A percentile compares a stretch with the other conserved stretches of the same genome.
Evolutionary conservation across 139 green algal genomes (phyloP).

Genomic region (Micractinium sp.): DNA sequence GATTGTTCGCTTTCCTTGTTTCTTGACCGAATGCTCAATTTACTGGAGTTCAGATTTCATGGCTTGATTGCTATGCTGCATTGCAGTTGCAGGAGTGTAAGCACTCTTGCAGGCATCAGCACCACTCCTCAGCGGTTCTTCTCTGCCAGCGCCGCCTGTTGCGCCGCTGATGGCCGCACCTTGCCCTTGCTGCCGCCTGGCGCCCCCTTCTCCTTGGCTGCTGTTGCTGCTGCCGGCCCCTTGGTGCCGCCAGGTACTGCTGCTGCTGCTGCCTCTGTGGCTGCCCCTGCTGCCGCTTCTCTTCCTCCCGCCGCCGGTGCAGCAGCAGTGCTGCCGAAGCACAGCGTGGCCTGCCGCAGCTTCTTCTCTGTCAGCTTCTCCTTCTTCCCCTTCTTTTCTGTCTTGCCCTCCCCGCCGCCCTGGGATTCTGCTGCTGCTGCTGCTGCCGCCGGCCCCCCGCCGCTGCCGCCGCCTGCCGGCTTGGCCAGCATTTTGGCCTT

Average conservation of each 20-base stretch:
- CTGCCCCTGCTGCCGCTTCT: neutral
- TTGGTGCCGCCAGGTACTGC: neutral
- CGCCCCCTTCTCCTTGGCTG: neutral
- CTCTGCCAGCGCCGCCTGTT: neutral
- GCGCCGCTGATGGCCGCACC: neutral
- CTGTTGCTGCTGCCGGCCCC: neutral
- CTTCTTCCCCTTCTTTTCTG: slow-evolving; percentile 1
- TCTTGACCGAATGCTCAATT: too few relatives aligned
- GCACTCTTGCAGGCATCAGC: neutral
- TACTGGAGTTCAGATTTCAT: neutral
- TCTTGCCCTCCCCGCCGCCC: neutral
- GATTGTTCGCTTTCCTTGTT: neutral
- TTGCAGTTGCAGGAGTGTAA: neutral
- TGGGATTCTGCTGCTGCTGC: neutral
- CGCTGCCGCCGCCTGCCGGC: neutral
- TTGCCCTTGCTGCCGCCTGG: neutral
- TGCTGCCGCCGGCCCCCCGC: neutral
- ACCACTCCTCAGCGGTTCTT: neutral
- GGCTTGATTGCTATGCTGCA: neutral
- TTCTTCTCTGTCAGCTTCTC: slow-evolving; percentile 21
- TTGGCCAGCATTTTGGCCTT: slow-evolving; percentile 1
- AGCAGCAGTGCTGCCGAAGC: neutral
- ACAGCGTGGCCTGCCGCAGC: slow-evolving; percentile 13
- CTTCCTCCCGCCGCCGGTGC: neutral
- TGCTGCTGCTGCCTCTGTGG: neutral